Base-by-base conservation (phyloP, 805 yeast genomes). In the Peterozyma toletana region DNA sequence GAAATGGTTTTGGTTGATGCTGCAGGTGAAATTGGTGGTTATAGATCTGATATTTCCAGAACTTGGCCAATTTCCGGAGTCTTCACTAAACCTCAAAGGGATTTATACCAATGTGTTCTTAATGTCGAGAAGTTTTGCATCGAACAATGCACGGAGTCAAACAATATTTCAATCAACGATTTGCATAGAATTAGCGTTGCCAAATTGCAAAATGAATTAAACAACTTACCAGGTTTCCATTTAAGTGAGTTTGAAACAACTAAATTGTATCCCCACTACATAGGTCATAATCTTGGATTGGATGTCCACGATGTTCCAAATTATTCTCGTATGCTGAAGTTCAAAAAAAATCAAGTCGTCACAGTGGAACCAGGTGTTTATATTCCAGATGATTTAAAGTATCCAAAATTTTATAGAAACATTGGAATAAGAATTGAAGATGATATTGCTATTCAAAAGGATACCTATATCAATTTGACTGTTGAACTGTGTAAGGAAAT, bases 331-430 rank as follows among this genome's bases (percentile, higher is more conserved):
- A 67, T 66, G 44, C 69, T 71, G 17, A 65, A 66, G 30, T 59
- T 93, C 39, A 63, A 63, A 38, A 67, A 69, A 16, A 90, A 90
- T 17, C 95, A 88, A 58, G 97, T 91, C 3, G 70, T 93, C 39
- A 93, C 99, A 2, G 79, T 95, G 18, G 99, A 95, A 60, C 99
- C 99, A 0, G 99, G 99, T 27, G 73, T 93, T 29, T 93, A 93
- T 59, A 76, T 95, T 37, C 98, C 99, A 1, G 70, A 75, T 51
- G 70, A 70, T 52, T 79, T 75, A 43, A 69, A 67, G 46, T 91
- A 82, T 73, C 98, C 99, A 17, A 70, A 75, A 48, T 78, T 78
- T 53, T 91, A 77, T 66, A 82, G 86, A 55, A 90, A 90, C 30
- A 83, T 93, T 41, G 99, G 98, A 2, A 85, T 93, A 21, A 78